phyloP scores from a whole-genome alignment of 768 basidiomycete genomes.

The Sarcomyxa edulis region DNA sequence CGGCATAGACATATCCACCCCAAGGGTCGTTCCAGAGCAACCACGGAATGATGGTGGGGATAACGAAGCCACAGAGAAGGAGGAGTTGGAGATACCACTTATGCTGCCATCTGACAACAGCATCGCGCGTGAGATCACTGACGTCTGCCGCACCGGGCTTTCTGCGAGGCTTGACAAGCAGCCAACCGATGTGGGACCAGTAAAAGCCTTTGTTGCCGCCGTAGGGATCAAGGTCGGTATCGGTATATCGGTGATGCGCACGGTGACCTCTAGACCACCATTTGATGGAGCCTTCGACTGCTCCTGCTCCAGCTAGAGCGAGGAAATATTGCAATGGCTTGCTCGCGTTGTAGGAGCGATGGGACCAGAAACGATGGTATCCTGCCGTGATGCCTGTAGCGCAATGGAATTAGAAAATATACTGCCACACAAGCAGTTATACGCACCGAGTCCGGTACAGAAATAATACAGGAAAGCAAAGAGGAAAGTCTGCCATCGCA shows the following conservation, averaged over 20 bases:
- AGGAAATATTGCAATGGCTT: slow-evolving; percentile 80
- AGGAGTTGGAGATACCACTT: slow-evolving; percentile 63
- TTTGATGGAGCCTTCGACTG: slow-evolving; percentile 94
- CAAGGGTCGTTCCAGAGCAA: slow-evolving; percentile 78
- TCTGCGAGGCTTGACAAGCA: slow-evolving; percentile 86
- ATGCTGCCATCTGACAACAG: slow-evolving; percentile 85
- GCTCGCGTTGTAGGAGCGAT: slow-evolving; percentile 91
- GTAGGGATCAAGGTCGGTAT: slow-evolving; percentile 95
- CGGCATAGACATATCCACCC: slow-evolving; percentile 81
- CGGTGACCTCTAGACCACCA: slow-evolving; percentile 99
- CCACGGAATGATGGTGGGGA: slow-evolving; percentile 60
- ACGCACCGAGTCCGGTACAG: slow-evolving; percentile 66
- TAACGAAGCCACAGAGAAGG: slow-evolving; percentile 48
- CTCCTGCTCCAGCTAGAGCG: slow-evolving; percentile 83
- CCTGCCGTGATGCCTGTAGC: slow-evolving; percentile 77
- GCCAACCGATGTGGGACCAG: slow-evolving; percentile 90
- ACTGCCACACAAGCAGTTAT: neutral
- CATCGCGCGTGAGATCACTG: slow-evolving; percentile 76
- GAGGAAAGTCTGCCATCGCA: slow-evolving; percentile 71
- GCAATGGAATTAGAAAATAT: neutral
- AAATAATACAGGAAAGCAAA: slow-evolving; percentile 35
- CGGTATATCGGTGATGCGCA: slow-evolving; percentile 95
- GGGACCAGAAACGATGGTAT: slow-evolving; percentile 97
- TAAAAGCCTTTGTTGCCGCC: slow-evolving; percentile 86
- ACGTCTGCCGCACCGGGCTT: slow-evolving; percentile 90